phyloP scores from a whole-genome alignment of 2,329 filamentous ascomycete species.

The Venturia oleaginea region DNA sequence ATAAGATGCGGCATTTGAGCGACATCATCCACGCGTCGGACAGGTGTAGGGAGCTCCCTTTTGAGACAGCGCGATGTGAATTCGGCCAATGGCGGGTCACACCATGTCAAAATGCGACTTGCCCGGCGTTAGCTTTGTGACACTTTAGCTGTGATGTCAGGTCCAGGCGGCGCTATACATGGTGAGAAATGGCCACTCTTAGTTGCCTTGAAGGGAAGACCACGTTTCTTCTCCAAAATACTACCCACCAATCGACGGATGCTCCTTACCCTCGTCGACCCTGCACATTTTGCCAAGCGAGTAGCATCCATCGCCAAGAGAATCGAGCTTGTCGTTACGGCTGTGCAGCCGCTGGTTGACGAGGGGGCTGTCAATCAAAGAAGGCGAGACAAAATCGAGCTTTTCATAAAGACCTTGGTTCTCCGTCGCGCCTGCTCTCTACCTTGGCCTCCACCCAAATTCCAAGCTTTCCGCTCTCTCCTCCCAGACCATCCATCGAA shows the following conservation, averaged over 20 bases:
- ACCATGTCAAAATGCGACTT: background rate
- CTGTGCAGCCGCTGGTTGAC: slow-evolving; percentile 5
- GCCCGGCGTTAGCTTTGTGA: background rate
- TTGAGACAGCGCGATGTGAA: too few species aligned
- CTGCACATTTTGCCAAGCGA: background rate
- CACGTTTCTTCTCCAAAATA: background rate
- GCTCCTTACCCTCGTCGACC: background rate
- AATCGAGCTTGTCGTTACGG: slow-evolving; percentile 4
- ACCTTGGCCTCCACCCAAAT: slow-evolving; percentile 5
- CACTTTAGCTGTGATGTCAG: background rate
- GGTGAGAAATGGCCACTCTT: background rate
- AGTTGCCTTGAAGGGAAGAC: background rate
- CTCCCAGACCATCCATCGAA: background rate
- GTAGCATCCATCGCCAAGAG: background rate
- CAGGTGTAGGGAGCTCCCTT: background rate
- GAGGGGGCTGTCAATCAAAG: background rate
- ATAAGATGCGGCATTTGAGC: background rate
- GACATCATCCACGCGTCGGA: background rate
- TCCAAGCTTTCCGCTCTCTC: slow-evolving; percentile 5
- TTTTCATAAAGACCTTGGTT: background rate
- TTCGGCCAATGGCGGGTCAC: background rate
- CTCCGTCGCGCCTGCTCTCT: background rate
- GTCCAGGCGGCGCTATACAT: background rate
- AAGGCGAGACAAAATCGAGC: background rate
- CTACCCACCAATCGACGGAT: background rate